These are phyloP conservation scores for Alternaria incomplexa DNA, from an alignment of 2,329 filamentous ascomycete species.

Conservation along the genomic window DNA sequence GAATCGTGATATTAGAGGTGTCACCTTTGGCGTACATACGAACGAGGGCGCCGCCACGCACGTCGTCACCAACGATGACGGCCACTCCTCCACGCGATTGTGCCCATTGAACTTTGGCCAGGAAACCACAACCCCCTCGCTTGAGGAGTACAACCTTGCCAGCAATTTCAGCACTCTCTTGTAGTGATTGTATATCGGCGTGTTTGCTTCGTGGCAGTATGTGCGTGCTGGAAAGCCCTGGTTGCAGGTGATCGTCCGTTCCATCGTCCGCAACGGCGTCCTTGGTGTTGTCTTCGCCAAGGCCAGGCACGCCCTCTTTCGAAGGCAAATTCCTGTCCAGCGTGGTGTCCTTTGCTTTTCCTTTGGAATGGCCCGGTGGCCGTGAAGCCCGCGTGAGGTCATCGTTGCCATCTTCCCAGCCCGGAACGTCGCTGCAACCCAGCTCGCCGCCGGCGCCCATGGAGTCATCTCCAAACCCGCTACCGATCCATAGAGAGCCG, in stretches of 20 bases:
- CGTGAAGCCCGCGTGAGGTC: slow-evolving; percentile 9
- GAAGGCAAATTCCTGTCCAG: not conserved
- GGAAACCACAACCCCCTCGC: slow-evolving; percentile 91
- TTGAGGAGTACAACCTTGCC: slow-evolving; percentile 93
- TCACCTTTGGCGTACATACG: slow-evolving; percentile 99
- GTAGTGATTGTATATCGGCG: slow-evolving; percentile 88
- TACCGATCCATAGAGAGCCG: slow-evolving; percentile 91
- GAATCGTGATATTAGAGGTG: slow-evolving; percentile 92
- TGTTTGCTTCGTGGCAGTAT: slow-evolving; percentile 56
- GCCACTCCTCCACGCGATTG: slow-evolving; percentile 88
- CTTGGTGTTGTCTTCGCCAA: not conserved
- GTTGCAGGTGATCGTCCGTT: slow-evolving; percentile 81
- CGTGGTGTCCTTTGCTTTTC: not conserved
- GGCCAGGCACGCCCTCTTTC: slow-evolving; percentile 3
- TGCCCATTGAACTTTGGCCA: slow-evolving; percentile 97
- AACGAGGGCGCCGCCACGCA: slow-evolving; percentile 84
- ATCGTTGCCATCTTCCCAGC: slow-evolving; percentile 70
- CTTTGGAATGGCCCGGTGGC: not conserved
- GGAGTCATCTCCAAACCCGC: slow-evolving; percentile 81
- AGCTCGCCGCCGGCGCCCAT: slow-evolving; percentile 79
- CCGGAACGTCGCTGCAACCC: slow-evolving; percentile 92
- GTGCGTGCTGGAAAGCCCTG: slow-evolving; percentile 29
- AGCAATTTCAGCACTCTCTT: slow-evolving; percentile 89
- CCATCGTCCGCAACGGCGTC: slow-evolving; percentile 65
- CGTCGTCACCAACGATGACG: slow-evolving; percentile 92